These are phyloP conservation scores for Fomes fomentarius DNA, from an alignment of 1,284 basidiomycete genomes.

Conservation along the genomic window DNA sequence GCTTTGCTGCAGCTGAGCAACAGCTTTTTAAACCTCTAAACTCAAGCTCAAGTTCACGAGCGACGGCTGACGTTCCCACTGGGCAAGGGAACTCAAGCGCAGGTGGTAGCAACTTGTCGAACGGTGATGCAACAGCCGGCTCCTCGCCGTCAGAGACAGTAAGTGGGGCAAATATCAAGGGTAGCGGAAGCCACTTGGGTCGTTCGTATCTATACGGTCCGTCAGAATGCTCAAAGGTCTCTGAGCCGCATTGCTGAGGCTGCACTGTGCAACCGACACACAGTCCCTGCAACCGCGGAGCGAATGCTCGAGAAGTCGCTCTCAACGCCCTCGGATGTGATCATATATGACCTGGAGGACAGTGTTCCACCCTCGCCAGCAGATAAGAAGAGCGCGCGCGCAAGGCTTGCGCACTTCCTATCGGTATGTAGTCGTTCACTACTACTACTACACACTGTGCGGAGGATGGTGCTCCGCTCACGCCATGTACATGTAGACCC, in stretches of 20 bases:
- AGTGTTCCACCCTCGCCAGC: slow-evolving; percentile 65
- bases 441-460: neutral
- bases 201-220: slow-evolving; percentile 68
- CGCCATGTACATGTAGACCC: too few relatives aligned
- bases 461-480: too few relatives aligned
- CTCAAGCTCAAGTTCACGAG: too few relatives aligned
- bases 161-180: neutral
- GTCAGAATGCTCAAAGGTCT: neutral
- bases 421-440: slow-evolving; percentile 41
- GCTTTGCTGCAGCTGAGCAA: neutral
- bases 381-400: slow-evolving; percentile 68
- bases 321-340: slow-evolving; percentile 62
- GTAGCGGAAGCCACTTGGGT: slow-evolving; percentile 32
- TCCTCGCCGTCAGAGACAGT: neutral
- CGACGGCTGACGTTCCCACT: too few relatives aligned
- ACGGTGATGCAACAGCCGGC: too few relatives aligned
- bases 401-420: slow-evolving; percentile 61
- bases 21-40: too few relatives aligned
- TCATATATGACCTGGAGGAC: slow-evolving; percentile 90
- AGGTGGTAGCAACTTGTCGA: too few relatives aligned
- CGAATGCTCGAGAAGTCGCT: slow-evolving; percentile 84
- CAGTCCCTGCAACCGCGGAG: slow-evolving; percentile 78
- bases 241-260: too few relatives aligned
- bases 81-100: too few relatives aligned
- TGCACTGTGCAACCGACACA: neutral